phyloP scores from a whole-genome alignment of 768 basidiomycete species.

The Psilocybe tampanensis region DNA sequence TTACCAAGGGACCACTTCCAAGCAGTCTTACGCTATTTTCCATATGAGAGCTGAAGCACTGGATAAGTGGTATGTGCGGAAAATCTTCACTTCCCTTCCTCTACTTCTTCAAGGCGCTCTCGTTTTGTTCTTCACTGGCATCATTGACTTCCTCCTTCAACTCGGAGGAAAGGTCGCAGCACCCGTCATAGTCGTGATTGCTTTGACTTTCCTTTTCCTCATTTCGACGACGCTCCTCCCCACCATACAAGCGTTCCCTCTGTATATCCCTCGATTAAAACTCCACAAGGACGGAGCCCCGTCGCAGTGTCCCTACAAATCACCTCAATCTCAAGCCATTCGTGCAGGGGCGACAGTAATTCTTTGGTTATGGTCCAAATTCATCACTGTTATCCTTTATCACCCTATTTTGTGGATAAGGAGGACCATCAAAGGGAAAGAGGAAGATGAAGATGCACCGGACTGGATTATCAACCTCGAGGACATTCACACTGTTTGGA shows the following conservation, averaged over 20 bases:
- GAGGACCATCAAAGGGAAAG: not conserved
- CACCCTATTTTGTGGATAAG: not conserved
- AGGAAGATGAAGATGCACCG: not conserved
- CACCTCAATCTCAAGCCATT: conserved; percentile 16
- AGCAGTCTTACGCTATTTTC: conserved; percentile 17
- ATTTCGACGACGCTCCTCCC: conserved; percentile 11
- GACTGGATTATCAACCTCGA: conserved; percentile 8
- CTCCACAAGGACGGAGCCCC: conserved; percentile 10
- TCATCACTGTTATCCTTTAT: not conserved
- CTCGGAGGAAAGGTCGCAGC: conserved; percentile 6
- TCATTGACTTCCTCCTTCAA: conserved; percentile 21
- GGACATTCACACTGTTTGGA: conserved; percentile 8
- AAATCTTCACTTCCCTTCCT: conserved; percentile 27
- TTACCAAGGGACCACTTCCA: conserved; percentile 5
- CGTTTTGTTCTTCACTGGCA: conserved; percentile 29
- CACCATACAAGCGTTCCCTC: conserved; percentile 10
- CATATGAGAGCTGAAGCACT: conserved; percentile 30
- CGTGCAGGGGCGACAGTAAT: conserved; percentile 1
- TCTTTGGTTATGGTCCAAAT: conserved; percentile 14
- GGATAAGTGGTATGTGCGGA: conserved; percentile 26
- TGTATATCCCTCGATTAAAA: conserved; percentile 8
- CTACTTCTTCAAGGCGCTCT: conserved; percentile 29
- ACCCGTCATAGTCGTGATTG: conserved; percentile 3
- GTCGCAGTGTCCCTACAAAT: conserved; percentile 13
- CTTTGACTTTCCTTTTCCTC: conserved; percentile 8